Base-by-base conservation (phyloP, 1,284 basidiomycete genomes). In the Vanrija sp. region DNA sequence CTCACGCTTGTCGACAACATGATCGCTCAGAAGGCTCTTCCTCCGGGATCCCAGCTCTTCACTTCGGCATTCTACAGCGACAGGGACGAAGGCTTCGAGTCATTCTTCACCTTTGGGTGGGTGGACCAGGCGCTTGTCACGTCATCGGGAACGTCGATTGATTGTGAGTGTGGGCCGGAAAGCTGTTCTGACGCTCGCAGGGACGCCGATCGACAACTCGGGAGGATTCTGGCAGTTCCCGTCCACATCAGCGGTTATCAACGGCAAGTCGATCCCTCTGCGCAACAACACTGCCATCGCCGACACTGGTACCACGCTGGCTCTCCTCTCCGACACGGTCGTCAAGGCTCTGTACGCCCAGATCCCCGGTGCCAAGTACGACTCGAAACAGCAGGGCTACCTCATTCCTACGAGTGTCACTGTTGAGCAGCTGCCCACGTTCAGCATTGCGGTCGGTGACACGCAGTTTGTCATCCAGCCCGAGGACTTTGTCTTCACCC, bases 231-330 rank as follows among this genome's bases (percentile, higher is more conserved):
- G 50, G 50, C n/a, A 21, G 55, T 49, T 57, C 42, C 46, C 46
- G 7, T 57, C 55, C 2, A 40, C 50, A 21, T 23, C 42, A 10
- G 46, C 38, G 14, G 16, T n/a, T 51, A 61, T 25, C 48, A 63
- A 44, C 69, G 69, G 46, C 34, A 52, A 39, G 19, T 1, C 19
- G 5, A 19, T 23, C 18, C 15, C 16, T 0, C 23, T 38, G 8
- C 3, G 18, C 6, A 18, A 39, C 38, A 57, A 57, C 55, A 52
- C 46, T 38, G 78, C 79, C 18, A 77, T 80, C 58, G 50, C 46
- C 14, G 79, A 80, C 63, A 79, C 78, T 0, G 93, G 93, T 53
- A 96, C 92, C 1, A 95, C 93, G 0, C 84, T 96, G 43, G 82
- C 97, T 49, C 91, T 89, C 16, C 89, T 88, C 0, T 92, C 94